These are phyloP conservation scores for Acanthamoeba castellanii DNA, from an alignment of 208 protist species.

Conservation along the genomic window DNA sequence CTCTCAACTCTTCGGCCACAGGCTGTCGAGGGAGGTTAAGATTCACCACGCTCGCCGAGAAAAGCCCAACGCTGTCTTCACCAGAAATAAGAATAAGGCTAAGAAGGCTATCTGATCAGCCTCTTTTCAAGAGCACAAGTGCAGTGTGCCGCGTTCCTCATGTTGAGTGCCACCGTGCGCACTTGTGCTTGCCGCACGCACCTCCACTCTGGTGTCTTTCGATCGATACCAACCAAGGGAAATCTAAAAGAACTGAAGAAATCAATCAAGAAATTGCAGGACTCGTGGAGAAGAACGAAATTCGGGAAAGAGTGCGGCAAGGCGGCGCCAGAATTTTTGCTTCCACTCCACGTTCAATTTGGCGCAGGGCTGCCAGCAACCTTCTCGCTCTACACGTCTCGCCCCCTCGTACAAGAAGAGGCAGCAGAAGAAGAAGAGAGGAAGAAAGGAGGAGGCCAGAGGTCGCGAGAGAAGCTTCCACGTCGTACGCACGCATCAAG, in stretches of 20 bases:
- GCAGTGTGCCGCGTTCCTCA: no score
- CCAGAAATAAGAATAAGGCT: background rate
- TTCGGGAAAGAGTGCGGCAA: background rate
- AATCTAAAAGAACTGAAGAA: background rate
- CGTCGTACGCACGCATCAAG: no score
- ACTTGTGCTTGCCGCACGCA: no score
- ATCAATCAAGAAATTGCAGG: background rate
- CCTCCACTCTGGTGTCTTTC: no score
- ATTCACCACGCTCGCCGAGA: background rate
- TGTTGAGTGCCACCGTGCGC: no score
- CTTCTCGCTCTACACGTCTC: background rate
- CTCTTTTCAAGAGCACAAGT: no score
- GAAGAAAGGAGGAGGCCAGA: background rate
- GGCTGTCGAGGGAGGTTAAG: background rate
- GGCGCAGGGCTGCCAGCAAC: background rate
- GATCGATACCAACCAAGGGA: background rate
- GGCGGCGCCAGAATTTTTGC: background rate
- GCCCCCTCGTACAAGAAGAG: background rate
- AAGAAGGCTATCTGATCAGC: no score
- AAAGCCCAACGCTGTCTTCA: slow-evolving; percentile 31
- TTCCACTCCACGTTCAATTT: slow-evolving; percentile 67
- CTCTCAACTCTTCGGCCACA: background rate
- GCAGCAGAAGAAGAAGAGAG: background rate
- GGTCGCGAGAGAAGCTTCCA: no score
- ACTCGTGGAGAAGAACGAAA: slow-evolving; percentile 1